Evolutionary conservation across 768 basidiomycete genomes (phyloP), one percentile per base, ranked within the genome.

Genomic region (Russula sp.): DNA sequence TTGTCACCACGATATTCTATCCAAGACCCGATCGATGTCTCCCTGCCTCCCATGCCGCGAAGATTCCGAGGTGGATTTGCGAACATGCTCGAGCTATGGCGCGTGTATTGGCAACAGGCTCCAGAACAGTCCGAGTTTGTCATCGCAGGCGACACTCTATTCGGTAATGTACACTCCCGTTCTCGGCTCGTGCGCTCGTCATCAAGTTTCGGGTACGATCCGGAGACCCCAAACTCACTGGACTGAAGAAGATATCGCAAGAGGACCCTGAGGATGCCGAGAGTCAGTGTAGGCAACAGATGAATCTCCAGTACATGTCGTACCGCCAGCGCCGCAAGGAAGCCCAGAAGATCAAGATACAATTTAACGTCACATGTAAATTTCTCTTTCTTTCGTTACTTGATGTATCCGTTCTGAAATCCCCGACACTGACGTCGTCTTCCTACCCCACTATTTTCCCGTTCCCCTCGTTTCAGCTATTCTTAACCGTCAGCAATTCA

Each of bases 401-500:
- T n/a, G n/a, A n/a, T n/a, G n/a, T n/a, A n/a, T n/a, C 22, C 20
- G 22, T 50, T 32, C 26, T 49, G 36, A 34, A 22, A 24, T 46
- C 26, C 28, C n/a, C n/a, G n/a, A n/a, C n/a, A n/a, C n/a, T n/a
- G 46, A 56, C 26, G 20, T 36, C 51, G 63, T 30, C 63, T 26
- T n/a, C n/a, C n/a, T 14, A 18, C 13, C 40, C 13, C 40, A 22
- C 34, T 38, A 24, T 26, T 38, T 55, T 55, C 24, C 7, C 7
- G 5, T 11, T 30, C 26, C 63, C 16, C 36, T 24, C 14, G 52
- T 28, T n/a, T 50, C 44, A 87, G 94, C 90, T 16, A 85, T 94
- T 73, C 76, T 89, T 50, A 83, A 88, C 65, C 83, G 95, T 61
- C 93, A 95, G 68, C 84, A 85, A 61, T 98, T 96, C 76, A 76